These are phyloP conservation scores for Allium fistulosum DNA, from an alignment of 106 monocot genomes.

Conservation along the genomic window DNA sequence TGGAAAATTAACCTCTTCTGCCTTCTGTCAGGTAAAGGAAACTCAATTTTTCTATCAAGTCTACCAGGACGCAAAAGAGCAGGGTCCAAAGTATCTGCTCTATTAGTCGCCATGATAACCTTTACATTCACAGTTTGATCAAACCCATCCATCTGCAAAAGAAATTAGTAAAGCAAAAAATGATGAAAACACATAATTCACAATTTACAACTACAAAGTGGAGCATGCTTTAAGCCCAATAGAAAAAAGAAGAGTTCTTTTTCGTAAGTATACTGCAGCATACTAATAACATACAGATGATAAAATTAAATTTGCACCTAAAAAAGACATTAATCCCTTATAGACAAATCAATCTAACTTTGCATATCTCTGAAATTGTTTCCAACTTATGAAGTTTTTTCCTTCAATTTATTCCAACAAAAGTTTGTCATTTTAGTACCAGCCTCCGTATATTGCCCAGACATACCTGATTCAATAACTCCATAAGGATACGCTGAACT, in stretches of 20 bases:
- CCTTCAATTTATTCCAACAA: background rate
- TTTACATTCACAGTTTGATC: constrained; percentile 98
- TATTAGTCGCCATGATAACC: constrained; percentile 98
- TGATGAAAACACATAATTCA: too few relatives aligned
- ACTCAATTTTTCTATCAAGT: constrained; percentile 95
- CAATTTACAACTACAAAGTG: too few relatives aligned
- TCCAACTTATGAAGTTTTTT: too few relatives aligned
- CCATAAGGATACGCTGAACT: constrained; percentile 98
- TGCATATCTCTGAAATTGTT: too few relatives aligned
- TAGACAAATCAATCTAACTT: too few relatives aligned
- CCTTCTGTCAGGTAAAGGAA: constrained; percentile 84
- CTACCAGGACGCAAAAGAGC: constrained; percentile 92
- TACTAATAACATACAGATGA: too few relatives aligned
- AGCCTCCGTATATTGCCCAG: constrained; percentile 9
- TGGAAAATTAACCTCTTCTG: constrained; percentile 95
- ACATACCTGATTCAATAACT: constrained; percentile 66
- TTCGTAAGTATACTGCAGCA: too few relatives aligned
- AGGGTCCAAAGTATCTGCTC: constrained; percentile 94
- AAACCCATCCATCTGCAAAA: constrained; percentile 92
- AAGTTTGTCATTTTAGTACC: background rate
- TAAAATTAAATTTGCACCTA: too few relatives aligned
- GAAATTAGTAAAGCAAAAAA: too few relatives aligned
- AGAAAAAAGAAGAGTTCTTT: too few relatives aligned
- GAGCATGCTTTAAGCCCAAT: too few relatives aligned
- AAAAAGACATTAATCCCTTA: too few relatives aligned